Evolutionary conservation across 192 early-diverging fungal genomes (phyloP).

Genomic region (Coemansia guatemalensis): DNA sequence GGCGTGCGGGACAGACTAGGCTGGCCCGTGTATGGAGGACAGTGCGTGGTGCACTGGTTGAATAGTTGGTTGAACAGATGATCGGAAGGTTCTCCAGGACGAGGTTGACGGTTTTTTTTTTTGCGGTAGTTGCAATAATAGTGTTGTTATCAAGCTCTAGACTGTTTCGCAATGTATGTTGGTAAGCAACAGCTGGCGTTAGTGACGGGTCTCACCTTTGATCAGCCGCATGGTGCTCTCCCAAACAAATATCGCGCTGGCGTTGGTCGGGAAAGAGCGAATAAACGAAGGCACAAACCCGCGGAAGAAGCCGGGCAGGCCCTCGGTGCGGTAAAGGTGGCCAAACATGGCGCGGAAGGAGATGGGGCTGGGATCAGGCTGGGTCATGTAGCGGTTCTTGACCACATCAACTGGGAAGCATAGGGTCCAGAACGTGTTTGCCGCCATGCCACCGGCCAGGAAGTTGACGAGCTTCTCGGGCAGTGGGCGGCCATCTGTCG

Average conservation of each 20-base stretch:
- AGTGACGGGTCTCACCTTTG: constrained; percentile 25
- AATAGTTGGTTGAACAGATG: not conserved
- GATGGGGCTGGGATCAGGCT: constrained; percentile 69
- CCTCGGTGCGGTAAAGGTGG: constrained; percentile 59
- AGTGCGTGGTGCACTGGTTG: not conserved
- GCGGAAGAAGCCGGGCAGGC: constrained; percentile 82
- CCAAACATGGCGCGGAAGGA: constrained; percentile 42
- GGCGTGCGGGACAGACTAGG: not conserved
- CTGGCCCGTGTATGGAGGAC: not conserved
- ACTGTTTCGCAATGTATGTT: not conserved
- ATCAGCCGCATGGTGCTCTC: constrained; percentile 67
- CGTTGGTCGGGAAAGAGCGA: constrained; percentile 93
- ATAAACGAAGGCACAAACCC: constrained; percentile 90
- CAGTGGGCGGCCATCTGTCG: constrained; percentile 23
- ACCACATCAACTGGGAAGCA: constrained; percentile 82
- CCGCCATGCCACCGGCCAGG: constrained; percentile 79
- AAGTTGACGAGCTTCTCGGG: constrained; percentile 68
- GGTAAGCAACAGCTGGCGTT: not conserved
- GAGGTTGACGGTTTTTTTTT: not conserved
- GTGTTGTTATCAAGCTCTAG: not conserved
- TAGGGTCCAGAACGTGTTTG: constrained; percentile 88
- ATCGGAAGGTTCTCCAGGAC: not conserved
- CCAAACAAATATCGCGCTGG: constrained; percentile 88
- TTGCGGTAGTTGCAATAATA: not conserved
- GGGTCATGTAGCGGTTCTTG: constrained; percentile 94